A percentile compares a stretch with the other conserved stretches of the same genome.
phyloP scores from a whole-genome alignment of 2,329 filamentous ascomycete genomes.

The Penicillium corylophilum region DNA sequence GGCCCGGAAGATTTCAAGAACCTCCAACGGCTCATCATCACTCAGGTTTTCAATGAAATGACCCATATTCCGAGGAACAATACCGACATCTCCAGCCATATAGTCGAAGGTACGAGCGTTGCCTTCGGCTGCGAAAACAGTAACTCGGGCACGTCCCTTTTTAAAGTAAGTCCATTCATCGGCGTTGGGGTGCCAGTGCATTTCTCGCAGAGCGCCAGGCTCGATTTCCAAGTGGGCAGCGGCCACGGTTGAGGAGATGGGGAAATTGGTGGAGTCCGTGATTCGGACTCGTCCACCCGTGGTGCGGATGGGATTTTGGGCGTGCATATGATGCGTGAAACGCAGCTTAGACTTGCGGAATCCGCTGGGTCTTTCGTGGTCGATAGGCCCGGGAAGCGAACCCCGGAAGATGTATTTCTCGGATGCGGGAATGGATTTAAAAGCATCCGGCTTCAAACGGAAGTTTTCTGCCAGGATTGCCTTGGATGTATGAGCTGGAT shows the following conservation, averaged over 20 bases:
- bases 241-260: slow-evolving; percentile 69
- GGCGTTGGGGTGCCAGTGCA: slow-evolving; percentile 78
- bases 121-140: slow-evolving; percentile 70
- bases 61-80: slow-evolving; percentile 72
- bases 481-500: slow-evolving; percentile 65
- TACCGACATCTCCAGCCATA: slow-evolving; percentile 69
- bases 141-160: slow-evolving; percentile 67
- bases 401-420: slow-evolving; percentile 77
- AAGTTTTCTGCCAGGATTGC: slow-evolving; percentile 73
- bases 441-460: slow-evolving; percentile 65
- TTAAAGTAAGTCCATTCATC: slow-evolving; percentile 81
- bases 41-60: slow-evolving; percentile 76
- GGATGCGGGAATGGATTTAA: slow-evolving; percentile 61
- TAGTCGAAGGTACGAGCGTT: slow-evolving; percentile 73
- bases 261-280: slow-evolving; percentile 71
- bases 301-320: slow-evolving; percentile 62
- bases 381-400: slow-evolving; percentile 60
- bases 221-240: slow-evolving; percentile 69
- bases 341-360: slow-evolving; percentile 68
- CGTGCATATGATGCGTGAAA: slow-evolving; percentile 69
- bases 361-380: slow-evolving; percentile 61
- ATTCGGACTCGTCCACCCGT: slow-evolving; percentile 69
- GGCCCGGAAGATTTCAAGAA: slow-evolving; percentile 70
- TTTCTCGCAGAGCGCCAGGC: slow-evolving; percentile 69
- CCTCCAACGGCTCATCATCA: slow-evolving; percentile 69